Evolutionary conservation across 192 early-diverging fungal genomes (phyloP).

Genomic region (Rhizoclosmatium globosum): DNA sequence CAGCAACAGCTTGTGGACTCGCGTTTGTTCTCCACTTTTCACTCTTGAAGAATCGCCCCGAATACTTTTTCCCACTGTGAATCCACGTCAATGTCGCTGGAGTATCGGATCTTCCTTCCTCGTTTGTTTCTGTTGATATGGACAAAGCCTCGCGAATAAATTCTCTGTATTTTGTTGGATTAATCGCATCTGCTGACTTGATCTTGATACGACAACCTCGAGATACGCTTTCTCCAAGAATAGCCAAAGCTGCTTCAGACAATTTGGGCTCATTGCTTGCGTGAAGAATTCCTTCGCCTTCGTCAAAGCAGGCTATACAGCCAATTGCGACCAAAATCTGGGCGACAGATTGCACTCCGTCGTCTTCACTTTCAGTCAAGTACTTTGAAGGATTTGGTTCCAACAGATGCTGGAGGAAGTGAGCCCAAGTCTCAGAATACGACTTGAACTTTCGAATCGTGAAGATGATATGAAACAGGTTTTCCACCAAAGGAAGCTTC

Average conservation of each 20-base stretch:
- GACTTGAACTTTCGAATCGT: neutral
- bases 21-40: slow-evolving; percentile 10
- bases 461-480: slow-evolving; percentile 6
- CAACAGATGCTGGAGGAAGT: neutral
- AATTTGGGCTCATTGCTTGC: neutral
- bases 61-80: slow-evolving; percentile 3
- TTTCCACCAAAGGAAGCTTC: neutral
- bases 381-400: slow-evolving; percentile 4
- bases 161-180: neutral
- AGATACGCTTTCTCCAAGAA: slow-evolving; percentile 11
- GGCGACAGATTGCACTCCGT: slow-evolving; percentile 11
- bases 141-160: neutral
- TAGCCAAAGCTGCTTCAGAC: slow-evolving; percentile 1
- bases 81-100: neutral
- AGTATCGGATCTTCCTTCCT: neutral
- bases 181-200: neutral
- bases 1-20: slow-evolving; percentile 15
- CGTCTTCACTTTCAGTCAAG: slow-evolving; percentile 2
- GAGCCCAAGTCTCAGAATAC: neutral
- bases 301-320: slow-evolving; percentile 14
- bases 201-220: slow-evolving; percentile 18
- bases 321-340: slow-evolving; percentile 8
- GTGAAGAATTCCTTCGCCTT: neutral
- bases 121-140: neutral
- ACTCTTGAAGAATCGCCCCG: slow-evolving; percentile 2